A percentile compares a stretch with the other conserved stretches of the same genome.
Conservation (phyloP, 1,284 basidiomycete genomes). For the Ustilago tritici region DNA sequence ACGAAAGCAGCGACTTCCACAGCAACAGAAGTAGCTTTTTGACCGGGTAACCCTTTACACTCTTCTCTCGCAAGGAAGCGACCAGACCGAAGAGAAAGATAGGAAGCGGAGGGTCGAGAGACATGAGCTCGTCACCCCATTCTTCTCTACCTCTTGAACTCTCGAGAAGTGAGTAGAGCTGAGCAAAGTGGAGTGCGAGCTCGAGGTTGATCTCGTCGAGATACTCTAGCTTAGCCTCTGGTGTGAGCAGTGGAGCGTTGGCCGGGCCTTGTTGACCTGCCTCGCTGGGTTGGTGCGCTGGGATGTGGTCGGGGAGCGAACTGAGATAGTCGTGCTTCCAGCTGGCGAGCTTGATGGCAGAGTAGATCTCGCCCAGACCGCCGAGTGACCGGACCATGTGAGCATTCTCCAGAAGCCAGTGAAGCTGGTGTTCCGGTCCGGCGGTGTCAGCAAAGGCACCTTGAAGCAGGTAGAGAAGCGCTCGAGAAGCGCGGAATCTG, state of each 20-base stretch:
- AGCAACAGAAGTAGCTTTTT: conserved; percentile 85
- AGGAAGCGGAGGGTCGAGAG: conserved; percentile 91
- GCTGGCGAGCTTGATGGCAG: conserved; percentile 89
- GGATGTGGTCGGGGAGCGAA: conserved; percentile 65
- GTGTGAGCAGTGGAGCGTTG: conserved; percentile 59
- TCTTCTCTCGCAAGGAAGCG: conserved; percentile 89
- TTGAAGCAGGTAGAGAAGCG: conserved; percentile 70
- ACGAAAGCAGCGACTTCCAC: conserved; percentile 94
- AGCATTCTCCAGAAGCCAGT: conserved; percentile 95
- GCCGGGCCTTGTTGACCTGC: conserved; percentile 41
- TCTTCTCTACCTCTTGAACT: conserved; percentile 60
- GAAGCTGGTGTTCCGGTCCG: conserved; percentile 91
- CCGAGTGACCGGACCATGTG: conserved; percentile 85
- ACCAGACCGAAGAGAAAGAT: conserved; percentile 91
- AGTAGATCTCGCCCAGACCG: conserved; percentile 84
- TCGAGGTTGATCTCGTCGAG: conserved; percentile 69
- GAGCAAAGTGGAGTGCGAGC: conserved; percentile 65
- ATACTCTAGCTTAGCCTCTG: conserved; percentile 64
- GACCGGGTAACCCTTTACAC: conserved; percentile 79
- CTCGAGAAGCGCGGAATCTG: conserved; percentile 60
- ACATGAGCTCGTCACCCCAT: conserved; percentile 67
- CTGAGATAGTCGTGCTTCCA: conserved; percentile 80
- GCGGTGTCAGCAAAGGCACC: conserved; percentile 91
- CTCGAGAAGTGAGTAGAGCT: conserved; percentile 69
- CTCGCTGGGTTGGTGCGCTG: conserved; percentile 32